Base-by-base conservation (phyloP, 1,284 basidiomycete genomes). In the Pisolithus thermaeus region DNA sequence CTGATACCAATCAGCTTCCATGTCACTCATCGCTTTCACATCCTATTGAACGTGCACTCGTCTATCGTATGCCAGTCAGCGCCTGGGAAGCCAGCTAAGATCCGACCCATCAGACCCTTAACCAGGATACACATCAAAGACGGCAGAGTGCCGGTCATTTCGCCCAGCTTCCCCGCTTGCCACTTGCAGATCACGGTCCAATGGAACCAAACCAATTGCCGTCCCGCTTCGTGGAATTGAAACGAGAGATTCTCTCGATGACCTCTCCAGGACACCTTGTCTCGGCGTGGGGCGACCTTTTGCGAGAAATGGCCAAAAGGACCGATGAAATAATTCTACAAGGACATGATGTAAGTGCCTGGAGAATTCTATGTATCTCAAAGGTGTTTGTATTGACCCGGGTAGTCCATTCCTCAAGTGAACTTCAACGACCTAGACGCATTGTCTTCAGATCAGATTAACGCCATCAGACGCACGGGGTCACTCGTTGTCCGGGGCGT, bases 401-500 rank as follows among this genome's bases (percentile, higher is more conserved):
- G 40, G 43, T 36, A 74, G 70, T 73, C 66, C 56, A 78, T 87
- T 40, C 83, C 84, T 1, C 78, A 83, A 65, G 76, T 85, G 42
- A 70, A 76, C 8, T 84, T 84, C 61, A 60, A 70, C 3, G 78
- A 84, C 42, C 65, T 87, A 22, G 61, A 70, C 3, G 76, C 64
- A 27, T 66, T 86, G 47, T 69, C 70, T 25, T 52, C 63, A 0
- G 76, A 79, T 30, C 69, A 78, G 45, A 56, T 83, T 6, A 71
- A 73, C 3, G 68, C 65, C 46, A 80, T 87, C 55, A 80, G 73
- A 57, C 69, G 76, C 43, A 73, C 73, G 52, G 84, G 84, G 7
- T 75, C 75, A 27, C 73, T 86, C 23, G 75, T 87, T n/a, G 80
- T 87, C 51, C 74, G 68, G 40, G 76, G 80, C 56, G 76, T 87